Conservation (phyloP, 1,284 basidiomycete genomes). For the Ganoderma lingzhi region DNA sequence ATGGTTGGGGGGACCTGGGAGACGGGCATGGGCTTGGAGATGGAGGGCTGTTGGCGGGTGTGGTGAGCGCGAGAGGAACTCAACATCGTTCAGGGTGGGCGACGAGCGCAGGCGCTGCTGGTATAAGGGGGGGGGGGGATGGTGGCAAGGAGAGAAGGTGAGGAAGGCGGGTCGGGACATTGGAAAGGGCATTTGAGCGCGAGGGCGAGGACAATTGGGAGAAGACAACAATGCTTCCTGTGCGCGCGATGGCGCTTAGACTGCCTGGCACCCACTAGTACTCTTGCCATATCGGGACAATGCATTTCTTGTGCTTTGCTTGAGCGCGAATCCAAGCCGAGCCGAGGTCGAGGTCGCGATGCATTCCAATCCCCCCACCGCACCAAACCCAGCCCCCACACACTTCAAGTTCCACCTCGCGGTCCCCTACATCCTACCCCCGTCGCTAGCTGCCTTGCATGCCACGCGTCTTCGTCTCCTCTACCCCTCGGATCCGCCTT, state of each 20-base stretch:
- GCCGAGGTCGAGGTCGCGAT: constrained; percentile 20
- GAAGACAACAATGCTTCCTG: constrained; percentile 31
- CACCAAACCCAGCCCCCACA: constrained; percentile 39
- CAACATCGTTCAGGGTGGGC: constrained; percentile 25
- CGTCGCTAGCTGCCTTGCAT: constrained; percentile 68
- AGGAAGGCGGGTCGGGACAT: constrained; percentile 19
- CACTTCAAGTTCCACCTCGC: constrained; percentile 52
- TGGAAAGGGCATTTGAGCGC: constrained; percentile 30
- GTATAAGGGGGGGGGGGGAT: constrained; percentile 5
- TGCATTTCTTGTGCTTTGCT: constrained; percentile 25
- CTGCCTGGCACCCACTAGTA: constrained; percentile 22
- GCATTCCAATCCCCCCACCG: constrained; percentile 19
- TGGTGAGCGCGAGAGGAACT: constrained; percentile 23
- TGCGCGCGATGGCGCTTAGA: constrained; percentile 20
- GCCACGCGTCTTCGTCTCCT: constrained; percentile 47
- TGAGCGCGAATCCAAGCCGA: constrained; percentile 3
- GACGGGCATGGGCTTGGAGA: constrained; percentile 32
- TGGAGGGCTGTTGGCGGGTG: constrained; percentile 30
- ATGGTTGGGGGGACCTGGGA: constrained; percentile 21
- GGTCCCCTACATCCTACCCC: constrained; percentile 58
- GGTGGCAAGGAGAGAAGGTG: constrained; percentile 19
- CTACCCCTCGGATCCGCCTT: constrained; percentile 40
- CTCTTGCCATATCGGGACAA: constrained; percentile 34
- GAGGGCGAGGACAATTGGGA: constrained; percentile 31
- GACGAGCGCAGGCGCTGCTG: constrained; percentile 17